Conservation (phyloP, 306 rosid species). For the Notholithocarpus densiflorus region DNA sequence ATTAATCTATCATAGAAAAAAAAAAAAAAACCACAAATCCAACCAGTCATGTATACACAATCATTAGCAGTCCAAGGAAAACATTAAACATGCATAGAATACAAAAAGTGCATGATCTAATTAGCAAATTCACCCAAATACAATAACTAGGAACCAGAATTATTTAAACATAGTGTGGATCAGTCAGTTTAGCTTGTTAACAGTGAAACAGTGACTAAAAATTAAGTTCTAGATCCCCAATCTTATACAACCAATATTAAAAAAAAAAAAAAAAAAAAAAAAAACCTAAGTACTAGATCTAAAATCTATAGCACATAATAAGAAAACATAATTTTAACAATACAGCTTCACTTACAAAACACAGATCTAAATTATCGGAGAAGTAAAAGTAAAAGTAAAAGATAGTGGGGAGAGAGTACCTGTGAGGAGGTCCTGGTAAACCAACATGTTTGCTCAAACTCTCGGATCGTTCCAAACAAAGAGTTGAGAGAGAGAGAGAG, state of each 20-base stretch:
- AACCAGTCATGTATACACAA: neutral
- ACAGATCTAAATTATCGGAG: neutral
- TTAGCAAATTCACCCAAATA: neutral
- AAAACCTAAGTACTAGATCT: neutral
- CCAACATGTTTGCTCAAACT: constrained; percentile 52
- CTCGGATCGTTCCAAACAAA: constrained; percentile 32
- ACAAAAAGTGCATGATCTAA: neutral
- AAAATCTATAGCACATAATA: neutral
- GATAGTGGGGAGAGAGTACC: constrained; percentile 26
- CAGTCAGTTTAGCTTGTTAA: no score
- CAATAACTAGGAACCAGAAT: neutral
- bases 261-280: no score
- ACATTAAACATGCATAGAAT: neutral
- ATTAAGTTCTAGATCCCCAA: no score
- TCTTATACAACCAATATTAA: no score
- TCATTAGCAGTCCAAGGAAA: neutral
- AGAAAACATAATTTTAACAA: neutral
- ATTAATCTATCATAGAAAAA: neutral
- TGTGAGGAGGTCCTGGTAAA: constrained; percentile 58
- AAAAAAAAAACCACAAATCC: neutral
- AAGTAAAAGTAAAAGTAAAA: no score
- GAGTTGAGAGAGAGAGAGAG: neutral
- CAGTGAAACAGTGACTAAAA: no score
- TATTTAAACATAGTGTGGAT: no score
- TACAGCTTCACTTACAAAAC: neutral